Evolutionary conservation across 2,329 filamentous ascomycete genomes (phyloP).

Genomic region (Aspergillus sclerotialis): DNA sequence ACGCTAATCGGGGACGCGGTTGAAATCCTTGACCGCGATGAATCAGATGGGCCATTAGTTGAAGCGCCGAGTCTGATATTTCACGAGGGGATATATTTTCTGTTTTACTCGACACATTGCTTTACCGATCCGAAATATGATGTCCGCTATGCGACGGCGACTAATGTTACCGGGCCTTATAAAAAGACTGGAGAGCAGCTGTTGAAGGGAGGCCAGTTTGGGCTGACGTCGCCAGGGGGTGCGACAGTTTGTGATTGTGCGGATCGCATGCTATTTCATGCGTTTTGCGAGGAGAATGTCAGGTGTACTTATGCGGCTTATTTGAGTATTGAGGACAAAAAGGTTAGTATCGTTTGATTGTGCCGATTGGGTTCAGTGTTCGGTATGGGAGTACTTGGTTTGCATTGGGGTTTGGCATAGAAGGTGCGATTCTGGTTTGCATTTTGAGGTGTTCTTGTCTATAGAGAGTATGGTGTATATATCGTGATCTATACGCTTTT

Average conservation of each 20-base stretch:
- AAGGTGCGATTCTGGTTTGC: too few relatives aligned
- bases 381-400: too few relatives aligned
- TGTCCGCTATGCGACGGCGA: constrained; percentile 52
- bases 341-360: constrained; percentile 11
- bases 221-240: constrained; percentile 25
- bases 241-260: constrained; percentile 25
- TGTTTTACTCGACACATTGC: constrained; percentile 59
- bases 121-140: constrained; percentile 51
- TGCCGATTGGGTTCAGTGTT: too few relatives aligned
- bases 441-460: too few relatives aligned
- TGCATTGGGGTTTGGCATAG: too few relatives aligned
- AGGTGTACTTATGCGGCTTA: constrained; percentile 26
- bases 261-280: constrained; percentile 27
- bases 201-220: constrained; percentile 25
- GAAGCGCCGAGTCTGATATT: constrained; percentile 53
- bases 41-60: constrained; percentile 55
- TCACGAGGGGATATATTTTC: constrained; percentile 44
- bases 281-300: constrained; percentile 17
- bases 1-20: constrained; percentile 47
- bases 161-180: constrained; percentile 30
- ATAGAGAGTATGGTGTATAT: too few relatives aligned
- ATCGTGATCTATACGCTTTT: too few relatives aligned
- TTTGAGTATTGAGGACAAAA: constrained; percentile 13
- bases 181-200: constrained; percentile 27
- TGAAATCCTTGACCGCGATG: constrained; percentile 56